phyloP scores from a whole-genome alignment of 2,329 filamentous ascomycete genomes.

The Cladosporium colombiae region DNA sequence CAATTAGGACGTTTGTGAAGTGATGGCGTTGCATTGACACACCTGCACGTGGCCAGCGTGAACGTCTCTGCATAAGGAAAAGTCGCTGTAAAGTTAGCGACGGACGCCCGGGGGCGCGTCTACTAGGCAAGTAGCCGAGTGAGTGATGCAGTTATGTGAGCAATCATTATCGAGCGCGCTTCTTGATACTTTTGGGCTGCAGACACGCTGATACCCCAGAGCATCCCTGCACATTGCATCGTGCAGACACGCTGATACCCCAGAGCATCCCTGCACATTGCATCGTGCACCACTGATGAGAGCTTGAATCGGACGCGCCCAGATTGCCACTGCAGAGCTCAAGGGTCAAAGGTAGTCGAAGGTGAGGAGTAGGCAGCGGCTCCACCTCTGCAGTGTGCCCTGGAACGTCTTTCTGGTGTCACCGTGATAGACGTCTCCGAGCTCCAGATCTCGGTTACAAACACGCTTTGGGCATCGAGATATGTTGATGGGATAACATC shows the following conservation, averaged over 20 bases:
- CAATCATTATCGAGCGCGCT: background rate
- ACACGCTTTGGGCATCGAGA: background rate
- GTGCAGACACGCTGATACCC: too few species aligned
- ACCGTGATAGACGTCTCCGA: background rate
- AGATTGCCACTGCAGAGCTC: background rate
- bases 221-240: background rate
- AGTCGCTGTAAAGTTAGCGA: background rate
- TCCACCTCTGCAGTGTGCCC: background rate
- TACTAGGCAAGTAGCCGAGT: constrained; percentile 5
- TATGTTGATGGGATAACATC: background rate
- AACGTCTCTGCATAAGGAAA: background rate
- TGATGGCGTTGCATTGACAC: constrained; percentile 2
- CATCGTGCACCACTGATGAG: background rate
- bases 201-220: background rate
- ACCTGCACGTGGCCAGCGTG: background rate
- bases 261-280: background rate
- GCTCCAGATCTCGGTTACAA: background rate
- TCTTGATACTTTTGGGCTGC: background rate
- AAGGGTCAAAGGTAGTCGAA: background rate
- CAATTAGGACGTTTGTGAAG: background rate
- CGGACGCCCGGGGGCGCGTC: constrained; percentile 1
- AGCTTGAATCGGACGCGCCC: background rate
- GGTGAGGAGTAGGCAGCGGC: background rate
- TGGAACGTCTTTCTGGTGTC: background rate
- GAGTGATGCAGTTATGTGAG: background rate